Base-by-base conservation (phyloP, 257 asterid species). In the Solanum chilense region DNA sequence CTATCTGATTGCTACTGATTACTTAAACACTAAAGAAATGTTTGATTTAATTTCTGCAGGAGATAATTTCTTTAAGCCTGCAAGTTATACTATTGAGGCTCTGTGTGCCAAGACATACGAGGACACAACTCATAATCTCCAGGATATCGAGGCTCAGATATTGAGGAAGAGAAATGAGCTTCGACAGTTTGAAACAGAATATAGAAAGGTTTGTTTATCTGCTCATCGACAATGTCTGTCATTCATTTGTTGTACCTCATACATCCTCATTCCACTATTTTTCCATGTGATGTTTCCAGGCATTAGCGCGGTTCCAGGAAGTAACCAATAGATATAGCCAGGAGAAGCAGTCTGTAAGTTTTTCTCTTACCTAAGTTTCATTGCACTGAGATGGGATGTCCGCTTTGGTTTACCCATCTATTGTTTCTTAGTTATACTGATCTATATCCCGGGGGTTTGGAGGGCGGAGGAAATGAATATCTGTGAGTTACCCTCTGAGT, bases 41-140 rank as follows among this genome's bases (percentile, higher is more conserved):
- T 15, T 29, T 9, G 23, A 87, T 66, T 52, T 85, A 77, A 83
- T 92, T 64, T 84, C 87, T 91, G 88, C 97, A 97, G 99, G 99
- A 87, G 99, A 97, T 90, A 97, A 97, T 88, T 97, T 97, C 91
- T 97, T 97, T 93, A 97, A 97, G 90, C 94, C 99, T 87, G 99
- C 99, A 73, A 86, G 92, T 52, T 97, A 97, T 85, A 90, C 90
- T 23, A 95, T 97, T 68, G 99, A 97, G 95, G 98, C 99, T 77
- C 93, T 97, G 84, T 96, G 99, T 89, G 97, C 98, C 11, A 94
- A 94, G 92, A 86, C 99, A 29, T 97, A 95, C 29, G 99, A 97
- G 89, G 99, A 97, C 86, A 94, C 99, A 52, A 95, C 99, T 86
- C 68, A 91, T 44, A 95, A 91, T 90, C 98, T 97, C 37, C 92